Percentiles rank a stretch among this genome's conserved stretches.
Evolutionary conservation across 805 yeast species (phyloP).

Genomic region (Candida loeiensis): DNA sequence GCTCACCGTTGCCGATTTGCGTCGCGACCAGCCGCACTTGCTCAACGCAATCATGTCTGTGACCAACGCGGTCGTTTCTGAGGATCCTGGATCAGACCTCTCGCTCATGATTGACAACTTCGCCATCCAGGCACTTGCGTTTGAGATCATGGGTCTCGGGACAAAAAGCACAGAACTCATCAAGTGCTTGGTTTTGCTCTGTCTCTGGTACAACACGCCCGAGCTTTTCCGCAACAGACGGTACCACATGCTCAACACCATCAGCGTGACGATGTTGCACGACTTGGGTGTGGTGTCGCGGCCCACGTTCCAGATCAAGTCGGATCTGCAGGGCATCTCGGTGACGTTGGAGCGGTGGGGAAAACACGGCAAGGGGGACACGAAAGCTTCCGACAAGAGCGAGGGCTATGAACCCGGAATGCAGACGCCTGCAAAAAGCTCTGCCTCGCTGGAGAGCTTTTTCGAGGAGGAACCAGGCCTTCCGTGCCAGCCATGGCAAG

Average conservation of each 20-base stretch:
- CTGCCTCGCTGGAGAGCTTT: background rate
- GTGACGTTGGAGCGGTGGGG: background rate
- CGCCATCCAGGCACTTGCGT: conserved; percentile 47
- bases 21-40: conserved; percentile 53
- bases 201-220: conserved; percentile 81
- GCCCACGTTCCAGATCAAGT: background rate
- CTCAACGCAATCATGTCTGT: conserved; percentile 64
- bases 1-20: conserved; percentile 44
- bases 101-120: conserved; percentile 50
- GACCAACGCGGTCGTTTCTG: conserved; percentile 43
- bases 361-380: background rate
- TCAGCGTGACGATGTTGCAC: conserved; percentile 65
- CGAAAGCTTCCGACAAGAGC: background rate
- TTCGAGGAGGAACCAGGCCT: background rate
- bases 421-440: conserved; percentile 1
- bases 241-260: conserved; percentile 62
- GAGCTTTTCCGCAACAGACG: conserved; percentile 79
- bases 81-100: conserved; percentile 32
- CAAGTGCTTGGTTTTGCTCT: conserved; percentile 55
- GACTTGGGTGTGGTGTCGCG: conserved; percentile 61
- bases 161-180: conserved; percentile 66
- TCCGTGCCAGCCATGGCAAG: background rate
- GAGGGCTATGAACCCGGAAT: conserved; percentile 1
- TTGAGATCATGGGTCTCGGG: conserved; percentile 67
- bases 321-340: background rate